Evolutionary conservation across 441 rosid species (phyloP).

Genomic region (Gossypium lobatum): DNA sequence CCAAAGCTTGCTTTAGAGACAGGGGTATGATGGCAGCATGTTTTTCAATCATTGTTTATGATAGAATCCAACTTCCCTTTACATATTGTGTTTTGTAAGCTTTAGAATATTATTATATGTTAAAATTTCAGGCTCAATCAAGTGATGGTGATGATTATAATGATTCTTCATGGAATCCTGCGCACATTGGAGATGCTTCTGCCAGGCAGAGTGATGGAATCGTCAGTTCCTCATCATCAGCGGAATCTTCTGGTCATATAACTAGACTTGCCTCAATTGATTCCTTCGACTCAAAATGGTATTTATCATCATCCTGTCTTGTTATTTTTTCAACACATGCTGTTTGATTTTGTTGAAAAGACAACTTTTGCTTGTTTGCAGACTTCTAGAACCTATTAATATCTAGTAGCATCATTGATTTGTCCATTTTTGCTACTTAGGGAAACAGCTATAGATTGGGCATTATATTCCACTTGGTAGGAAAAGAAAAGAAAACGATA

Average conservation of each 20-base stretch:
- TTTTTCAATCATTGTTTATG: not conserved
- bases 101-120: constrained; percentile 2
- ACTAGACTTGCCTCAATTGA: constrained; percentile 95
- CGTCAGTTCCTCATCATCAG: constrained; percentile 34
- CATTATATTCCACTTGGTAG: not conserved
- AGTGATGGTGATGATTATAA: constrained; percentile 51
- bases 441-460: not conserved
- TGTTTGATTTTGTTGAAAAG: constrained; percentile 6
- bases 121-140: constrained; percentile 46
- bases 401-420: not conserved
- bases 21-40: constrained; percentile 31
- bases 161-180: constrained; percentile 72
- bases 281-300: constrained; percentile 98
- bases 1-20: constrained; percentile 81
- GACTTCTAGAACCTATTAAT: not conserved
- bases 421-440: not conserved
- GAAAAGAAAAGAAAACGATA: not conserved
- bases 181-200: constrained; percentile 62
- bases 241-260: constrained; percentile 55
- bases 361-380: not conserved
- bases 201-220: constrained; percentile 49
- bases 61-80: not conserved
- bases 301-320: constrained; percentile 19
- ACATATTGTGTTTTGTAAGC: not conserved
- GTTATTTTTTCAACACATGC: not conserved